Conservation (phyloP, 768 basidiomycete species). For the Mycena floridula region DNA sequence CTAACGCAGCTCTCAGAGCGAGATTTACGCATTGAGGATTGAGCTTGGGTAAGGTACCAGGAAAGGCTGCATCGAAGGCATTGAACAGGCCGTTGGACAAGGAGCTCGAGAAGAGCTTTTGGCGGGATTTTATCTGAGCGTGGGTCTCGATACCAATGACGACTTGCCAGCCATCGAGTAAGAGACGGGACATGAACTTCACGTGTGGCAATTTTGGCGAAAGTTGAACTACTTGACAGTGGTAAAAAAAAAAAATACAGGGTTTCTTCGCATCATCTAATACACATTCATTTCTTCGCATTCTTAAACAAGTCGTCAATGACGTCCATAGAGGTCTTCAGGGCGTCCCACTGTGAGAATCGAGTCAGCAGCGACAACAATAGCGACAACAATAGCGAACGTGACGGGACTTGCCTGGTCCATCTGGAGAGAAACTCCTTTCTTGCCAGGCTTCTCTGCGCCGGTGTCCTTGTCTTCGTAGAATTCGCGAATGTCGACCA, state of each 20-base stretch:
- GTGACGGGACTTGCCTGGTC: constrained; percentile 49
- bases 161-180: constrained; percentile 65
- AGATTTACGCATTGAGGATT: constrained; percentile 72
- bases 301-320: constrained; percentile 47
- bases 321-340: constrained; percentile 36
- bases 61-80: constrained; percentile 83
- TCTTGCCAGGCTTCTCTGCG: constrained; percentile 73
- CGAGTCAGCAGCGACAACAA: too few species aligned
- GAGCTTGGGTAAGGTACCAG: constrained; percentile 79
- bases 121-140: constrained; percentile 82
- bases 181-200: constrained; percentile 9
- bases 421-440: constrained; percentile 60
- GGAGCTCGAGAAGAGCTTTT: constrained; percentile 79
- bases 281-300: constrained; percentile 1
- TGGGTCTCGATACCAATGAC: constrained; percentile 95
- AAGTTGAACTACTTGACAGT: too few species aligned
- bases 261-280: too few species aligned
- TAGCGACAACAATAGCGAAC: not conserved
- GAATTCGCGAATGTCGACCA: constrained; percentile 74
- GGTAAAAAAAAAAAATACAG: too few species aligned
- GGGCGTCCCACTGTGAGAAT: constrained; percentile 44
- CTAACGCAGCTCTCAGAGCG: constrained; percentile 75
- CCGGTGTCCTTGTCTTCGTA: constrained; percentile 43
- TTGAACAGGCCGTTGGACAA: constrained; percentile 64
- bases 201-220: too few species aligned